phyloP scores from a whole-genome alignment of 345 rosid species.

The Euphorbia tirucalli region DNA sequence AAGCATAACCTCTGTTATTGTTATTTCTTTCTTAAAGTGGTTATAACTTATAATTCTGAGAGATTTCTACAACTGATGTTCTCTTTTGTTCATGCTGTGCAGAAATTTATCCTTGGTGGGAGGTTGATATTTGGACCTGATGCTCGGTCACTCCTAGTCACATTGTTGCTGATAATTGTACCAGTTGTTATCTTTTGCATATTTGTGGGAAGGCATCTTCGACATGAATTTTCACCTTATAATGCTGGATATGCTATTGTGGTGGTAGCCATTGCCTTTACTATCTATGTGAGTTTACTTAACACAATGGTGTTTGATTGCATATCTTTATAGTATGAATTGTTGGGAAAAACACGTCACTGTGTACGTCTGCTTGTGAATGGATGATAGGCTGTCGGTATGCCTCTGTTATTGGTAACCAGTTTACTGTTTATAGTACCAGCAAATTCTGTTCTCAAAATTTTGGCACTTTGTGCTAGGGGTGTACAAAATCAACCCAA shows the following conservation, averaged over 20 bases:
- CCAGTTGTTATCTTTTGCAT: constrained; percentile 79
- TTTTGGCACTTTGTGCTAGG: background rate
- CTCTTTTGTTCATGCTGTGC: constrained; percentile 29
- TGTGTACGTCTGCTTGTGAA: background rate
- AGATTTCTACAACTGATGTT: constrained; percentile 4
- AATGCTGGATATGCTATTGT: constrained; percentile 79
- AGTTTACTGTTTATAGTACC: too few species aligned
- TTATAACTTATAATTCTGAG: background rate
- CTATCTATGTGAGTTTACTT: constrained; percentile 63
- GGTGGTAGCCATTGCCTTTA: constrained; percentile 65
- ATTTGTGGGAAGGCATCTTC: constrained; percentile 91
- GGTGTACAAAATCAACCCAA: too few species aligned
- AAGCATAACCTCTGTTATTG: background rate
- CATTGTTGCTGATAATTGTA: constrained; percentile 66
- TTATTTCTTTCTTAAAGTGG: background rate
- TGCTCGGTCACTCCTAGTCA: constrained; percentile 72
- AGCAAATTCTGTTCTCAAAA: too few species aligned
- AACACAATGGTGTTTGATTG: background rate
- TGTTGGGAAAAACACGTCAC: background rate
- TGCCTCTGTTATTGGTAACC: background rate
- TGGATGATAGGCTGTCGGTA: background rate
- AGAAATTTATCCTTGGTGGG: constrained; percentile 87
- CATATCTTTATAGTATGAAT: background rate
- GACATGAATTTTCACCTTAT: constrained; percentile 68
- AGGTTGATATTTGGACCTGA: constrained; percentile 98